phyloP scores from a whole-genome alignment of 1,284 basidiomycete genomes.

The Cutaneotrichosporon arboriforme region DNA sequence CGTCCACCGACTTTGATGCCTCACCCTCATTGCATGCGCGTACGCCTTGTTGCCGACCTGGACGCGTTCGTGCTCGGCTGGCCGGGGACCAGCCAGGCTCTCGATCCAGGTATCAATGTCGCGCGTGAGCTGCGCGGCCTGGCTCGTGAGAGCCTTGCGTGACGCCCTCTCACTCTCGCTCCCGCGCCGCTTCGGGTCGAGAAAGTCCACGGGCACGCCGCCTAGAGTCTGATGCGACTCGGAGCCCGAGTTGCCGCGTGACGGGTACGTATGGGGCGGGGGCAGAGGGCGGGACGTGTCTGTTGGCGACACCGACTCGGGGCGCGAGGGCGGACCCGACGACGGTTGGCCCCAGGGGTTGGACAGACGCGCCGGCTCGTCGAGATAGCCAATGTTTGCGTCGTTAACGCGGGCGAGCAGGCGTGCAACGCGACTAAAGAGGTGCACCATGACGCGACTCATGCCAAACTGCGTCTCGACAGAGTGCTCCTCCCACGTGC shows the following conservation, averaged over 20 bases:
- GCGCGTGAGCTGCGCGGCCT: slow-evolving; percentile 35
- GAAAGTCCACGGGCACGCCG: slow-evolving; percentile 1
- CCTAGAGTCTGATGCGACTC: too few species aligned
- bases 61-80: slow-evolving; percentile 46
- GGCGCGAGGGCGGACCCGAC: too few species aligned
- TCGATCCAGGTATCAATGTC: slow-evolving; percentile 47
- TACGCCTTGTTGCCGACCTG: slow-evolving; percentile 48
- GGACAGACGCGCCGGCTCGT: slow-evolving; percentile 15
- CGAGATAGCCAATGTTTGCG: slow-evolving; percentile 17
- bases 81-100: slow-evolving; percentile 25
- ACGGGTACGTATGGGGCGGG: not conserved
- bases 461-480: slow-evolving; percentile 54
- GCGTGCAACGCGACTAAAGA: slow-evolving; percentile 35
- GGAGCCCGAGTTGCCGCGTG: too few species aligned
- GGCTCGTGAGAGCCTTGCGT: slow-evolving; percentile 15
- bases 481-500: slow-evolving; percentile 47
- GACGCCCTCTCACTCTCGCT: not conserved
- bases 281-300: not conserved
- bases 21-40: slow-evolving; percentile 48
- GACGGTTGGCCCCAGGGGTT: slow-evolving; percentile 25
- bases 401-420: slow-evolving; percentile 30
- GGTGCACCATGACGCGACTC: slow-evolving; percentile 43
- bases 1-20: slow-evolving; percentile 1
- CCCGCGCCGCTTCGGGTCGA: not conserved
- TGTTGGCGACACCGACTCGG: slow-evolving; percentile 22